Evolutionary conservation across 2,329 filamentous ascomycete species (phyloP), one percentile per base, ranked within the genome.

Genomic region (Trichophyton mentagrophytes): DNA sequence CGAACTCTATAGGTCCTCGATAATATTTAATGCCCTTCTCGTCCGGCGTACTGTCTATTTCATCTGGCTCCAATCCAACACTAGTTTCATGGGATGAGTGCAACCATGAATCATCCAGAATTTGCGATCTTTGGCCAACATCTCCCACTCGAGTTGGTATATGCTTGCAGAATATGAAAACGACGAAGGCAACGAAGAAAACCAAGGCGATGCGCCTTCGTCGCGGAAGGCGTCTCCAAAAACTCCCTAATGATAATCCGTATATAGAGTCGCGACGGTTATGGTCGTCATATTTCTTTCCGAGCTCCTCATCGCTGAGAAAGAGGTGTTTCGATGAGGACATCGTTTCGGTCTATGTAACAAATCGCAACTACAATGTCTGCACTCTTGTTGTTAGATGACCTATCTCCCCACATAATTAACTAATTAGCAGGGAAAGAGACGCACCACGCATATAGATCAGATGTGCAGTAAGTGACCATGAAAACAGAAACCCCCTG

Each of bases 1-100:
- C 82, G 69, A 89, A 91, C 66, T 78, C 83, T 66, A 95, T 79
- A 1, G 82, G 82, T 0, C 89, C 90, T 64, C 85, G 82, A 71
- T 86, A 92, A 58, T 79, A 79, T 63, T 78, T 73, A 60, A 67
- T 64, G 56, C 63, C 62, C 61, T 70, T 9, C 22, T n/a, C 13
- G 11, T 36, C 27, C 3, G 42, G 57, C 22, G 57, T n/a, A 3
- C 22, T 11, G 42, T 59, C 40, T 20, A 36, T 33, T n/a, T 58
- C 56, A 46, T 8, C 17, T 13, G 13, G 22, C 7, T 8, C 22
- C 7, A 38, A 13, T 4, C 25, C 56, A 8, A 20, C 7, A 55
- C 36, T 33, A 27, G 15, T 33, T 9, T 55, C 51, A 55, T 8
- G 3, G 27, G 25, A 17, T n/a, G 51, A 15, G 25, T 8, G 27